Evolutionary conservation across 2,329 filamentous ascomycete genomes (phyloP).

Genomic region (Curvularia lunata): DNA sequence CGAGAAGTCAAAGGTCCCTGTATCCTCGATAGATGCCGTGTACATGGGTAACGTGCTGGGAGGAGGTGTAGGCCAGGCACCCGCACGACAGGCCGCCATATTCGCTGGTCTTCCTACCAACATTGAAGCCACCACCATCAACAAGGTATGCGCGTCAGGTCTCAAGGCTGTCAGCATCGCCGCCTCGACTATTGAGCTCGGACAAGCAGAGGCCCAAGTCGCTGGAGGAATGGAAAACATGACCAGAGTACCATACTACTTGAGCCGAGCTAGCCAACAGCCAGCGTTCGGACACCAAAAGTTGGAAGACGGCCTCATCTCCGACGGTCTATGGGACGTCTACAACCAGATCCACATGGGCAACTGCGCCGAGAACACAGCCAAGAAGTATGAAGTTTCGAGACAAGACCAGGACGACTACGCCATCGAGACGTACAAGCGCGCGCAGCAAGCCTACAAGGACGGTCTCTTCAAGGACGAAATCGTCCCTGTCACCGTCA

Average conservation of each 20-base stretch:
- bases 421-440: conserved; percentile 85
- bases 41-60: conserved; percentile 98
- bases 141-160: conserved; percentile 97
- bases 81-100: conserved; percentile 87
- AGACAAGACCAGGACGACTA: conserved; percentile 90
- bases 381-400: conserved; percentile 81
- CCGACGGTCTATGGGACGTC: conserved; percentile 94
- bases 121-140: conserved; percentile 89
- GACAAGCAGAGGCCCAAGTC: conserved; percentile 83
- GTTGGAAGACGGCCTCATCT: conserved; percentile 89
- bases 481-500: conserved; percentile 85
- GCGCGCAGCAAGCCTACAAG: conserved; percentile 89
- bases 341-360: conserved; percentile 99
- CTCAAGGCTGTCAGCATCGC: conserved; percentile 90
- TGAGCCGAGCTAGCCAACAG: conserved; percentile 79
- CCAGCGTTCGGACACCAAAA: conserved; percentile 87
- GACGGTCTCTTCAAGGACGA: conserved; percentile 84
- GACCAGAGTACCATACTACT: conserved; percentile 90
- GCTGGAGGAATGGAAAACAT: conserved; percentile 99
- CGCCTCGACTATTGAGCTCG: conserved; percentile 92
- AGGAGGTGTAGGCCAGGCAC: conserved; percentile 83
- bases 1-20: conserved; percentile 81
- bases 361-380: conserved; percentile 92
- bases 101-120: conserved; percentile 83
- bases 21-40: conserved; percentile 83